Percentiles rank a stretch among this genome's conserved stretches.
phyloP scores from a whole-genome alignment of 176 grass and related monocot genomes.

The Stipa capillata region DNA sequence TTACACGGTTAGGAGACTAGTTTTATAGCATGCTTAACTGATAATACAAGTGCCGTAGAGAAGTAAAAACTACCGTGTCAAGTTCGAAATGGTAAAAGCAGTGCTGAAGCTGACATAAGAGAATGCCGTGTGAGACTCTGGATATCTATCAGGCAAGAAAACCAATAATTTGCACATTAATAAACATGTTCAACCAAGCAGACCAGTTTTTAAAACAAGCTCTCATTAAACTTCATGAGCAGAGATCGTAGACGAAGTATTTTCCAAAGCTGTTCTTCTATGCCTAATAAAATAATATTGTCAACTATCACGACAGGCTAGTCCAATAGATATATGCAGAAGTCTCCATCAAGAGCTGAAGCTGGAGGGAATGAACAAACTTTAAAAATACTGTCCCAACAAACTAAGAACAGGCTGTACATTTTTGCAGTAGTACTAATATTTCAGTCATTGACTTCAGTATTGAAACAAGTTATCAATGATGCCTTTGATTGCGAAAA shows the following conservation, averaged over 20 bases:
- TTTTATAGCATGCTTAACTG: no score
- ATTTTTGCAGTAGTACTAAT: not conserved
- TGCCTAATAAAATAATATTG: not conserved
- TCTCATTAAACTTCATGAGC: not conserved
- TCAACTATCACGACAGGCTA: not conserved
- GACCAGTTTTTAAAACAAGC: not conserved
- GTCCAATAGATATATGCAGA: not conserved
- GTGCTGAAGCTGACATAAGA: not conserved
- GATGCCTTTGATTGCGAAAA: constrained; percentile 8
- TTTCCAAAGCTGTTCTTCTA: not conserved
- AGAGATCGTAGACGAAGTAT: not conserved
- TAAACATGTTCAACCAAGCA: not conserved
- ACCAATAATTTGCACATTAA: not conserved
- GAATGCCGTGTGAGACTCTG: not conserved
- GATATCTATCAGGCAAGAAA: not conserved
- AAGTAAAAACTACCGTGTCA: no score
- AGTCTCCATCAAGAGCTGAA: not conserved
- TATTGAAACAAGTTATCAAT: not conserved
- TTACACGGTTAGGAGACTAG: no score
- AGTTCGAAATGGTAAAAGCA: no score
- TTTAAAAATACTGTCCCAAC: not conserved
- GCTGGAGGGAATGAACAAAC: not conserved
- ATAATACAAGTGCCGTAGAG: no score
- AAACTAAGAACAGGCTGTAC: not conserved
- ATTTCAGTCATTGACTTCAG: constrained; percentile 8